These are phyloP conservation scores for Macrolepiota fuliginosa DNA, from an alignment of 768 basidiomycete species.

Conservation along the genomic window DNA sequence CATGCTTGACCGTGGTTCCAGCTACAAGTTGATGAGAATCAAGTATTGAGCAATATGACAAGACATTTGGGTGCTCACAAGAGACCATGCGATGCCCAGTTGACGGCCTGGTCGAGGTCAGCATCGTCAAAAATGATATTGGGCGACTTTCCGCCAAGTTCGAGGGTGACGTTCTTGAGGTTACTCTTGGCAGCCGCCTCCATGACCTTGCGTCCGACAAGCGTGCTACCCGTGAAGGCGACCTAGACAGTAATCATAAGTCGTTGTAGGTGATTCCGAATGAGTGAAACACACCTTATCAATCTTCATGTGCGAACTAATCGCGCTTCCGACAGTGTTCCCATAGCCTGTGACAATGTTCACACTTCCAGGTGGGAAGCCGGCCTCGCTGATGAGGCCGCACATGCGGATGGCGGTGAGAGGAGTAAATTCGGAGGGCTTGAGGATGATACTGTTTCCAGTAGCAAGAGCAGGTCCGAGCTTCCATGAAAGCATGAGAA, in stretches of 20 bases:
- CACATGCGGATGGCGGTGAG: constrained; percentile 58
- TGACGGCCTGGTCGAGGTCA: constrained; percentile 67
- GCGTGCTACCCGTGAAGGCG: constrained; percentile 85
- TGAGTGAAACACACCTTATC: constrained; percentile 55
- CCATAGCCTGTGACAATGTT: constrained; percentile 80
- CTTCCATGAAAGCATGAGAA: constrained; percentile 72
- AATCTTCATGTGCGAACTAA: constrained; percentile 68
- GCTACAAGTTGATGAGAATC: constrained; percentile 27
- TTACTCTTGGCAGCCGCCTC: constrained; percentile 79
- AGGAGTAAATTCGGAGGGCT: constrained; percentile 79
- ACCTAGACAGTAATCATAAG: constrained; percentile 28
- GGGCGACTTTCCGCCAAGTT: constrained; percentile 78
- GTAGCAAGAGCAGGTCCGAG: constrained; percentile 80
- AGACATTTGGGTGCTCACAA: constrained; percentile 62
- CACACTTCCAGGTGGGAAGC: constrained; percentile 76
- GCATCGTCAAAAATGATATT: constrained; percentile 74
- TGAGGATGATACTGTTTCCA: constrained; percentile 77
- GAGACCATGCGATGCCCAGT: constrained; percentile 71
- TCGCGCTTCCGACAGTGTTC: constrained; percentile 62
- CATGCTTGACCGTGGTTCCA: constrained; percentile 77
- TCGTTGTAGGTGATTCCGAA: neutral
- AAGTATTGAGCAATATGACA: neutral
- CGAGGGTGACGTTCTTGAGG: constrained; percentile 80
- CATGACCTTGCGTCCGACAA: constrained; percentile 77
- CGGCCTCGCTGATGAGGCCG: constrained; percentile 66